phyloP scores from a whole-genome alignment of 2,329 filamentous ascomycete genomes.

The Neonectria sp. region DNA sequence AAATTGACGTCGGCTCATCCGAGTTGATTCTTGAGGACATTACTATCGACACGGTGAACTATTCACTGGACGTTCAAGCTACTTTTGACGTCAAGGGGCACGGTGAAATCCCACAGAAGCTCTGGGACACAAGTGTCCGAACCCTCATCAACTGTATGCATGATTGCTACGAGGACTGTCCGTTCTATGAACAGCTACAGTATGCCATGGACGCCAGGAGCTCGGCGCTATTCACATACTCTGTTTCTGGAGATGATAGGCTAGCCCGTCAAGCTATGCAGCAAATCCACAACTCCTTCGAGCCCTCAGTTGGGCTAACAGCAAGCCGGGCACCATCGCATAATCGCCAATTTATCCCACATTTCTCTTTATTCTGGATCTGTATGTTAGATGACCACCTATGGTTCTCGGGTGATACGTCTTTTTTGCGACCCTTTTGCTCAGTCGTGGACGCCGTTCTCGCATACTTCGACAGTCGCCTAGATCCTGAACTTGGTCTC shows the following conservation, averaged over 20 bases:
- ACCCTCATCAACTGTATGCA: slow-evolving; percentile 46
- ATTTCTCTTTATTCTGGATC: slow-evolving; percentile 56
- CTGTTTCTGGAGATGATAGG: slow-evolving; percentile 49
- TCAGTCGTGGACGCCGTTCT: slow-evolving; percentile 50
- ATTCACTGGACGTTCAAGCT: not conserved
- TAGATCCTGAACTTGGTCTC: slow-evolving; percentile 11
- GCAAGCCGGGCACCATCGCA: slow-evolving; percentile 53
- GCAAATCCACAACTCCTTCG: slow-evolving; percentile 43
- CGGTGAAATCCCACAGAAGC: not conserved
- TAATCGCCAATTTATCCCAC: slow-evolving; percentile 52
- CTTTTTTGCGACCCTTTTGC: slow-evolving; percentile 50
- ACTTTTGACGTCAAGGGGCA: not conserved
- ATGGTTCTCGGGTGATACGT: slow-evolving; percentile 4
- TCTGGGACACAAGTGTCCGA: slow-evolving; percentile 40
- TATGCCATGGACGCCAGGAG: slow-evolving; percentile 51
- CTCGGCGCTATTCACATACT: slow-evolving; percentile 50
- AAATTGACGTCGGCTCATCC: not conserved
- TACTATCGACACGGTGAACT: not conserved
- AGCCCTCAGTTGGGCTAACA: slow-evolving; percentile 47
- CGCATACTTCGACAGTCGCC: slow-evolving; percentile 40
- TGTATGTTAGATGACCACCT: slow-evolving; percentile 53
- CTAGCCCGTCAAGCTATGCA: slow-evolving; percentile 49
- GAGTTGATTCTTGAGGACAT: not conserved
- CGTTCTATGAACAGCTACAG: slow-evolving; percentile 54
- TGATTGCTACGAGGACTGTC: slow-evolving; percentile 53